These are phyloP conservation scores for Carallia brachiata DNA, from an alignment of 345 rosid species.

Conservation along the genomic window DNA sequence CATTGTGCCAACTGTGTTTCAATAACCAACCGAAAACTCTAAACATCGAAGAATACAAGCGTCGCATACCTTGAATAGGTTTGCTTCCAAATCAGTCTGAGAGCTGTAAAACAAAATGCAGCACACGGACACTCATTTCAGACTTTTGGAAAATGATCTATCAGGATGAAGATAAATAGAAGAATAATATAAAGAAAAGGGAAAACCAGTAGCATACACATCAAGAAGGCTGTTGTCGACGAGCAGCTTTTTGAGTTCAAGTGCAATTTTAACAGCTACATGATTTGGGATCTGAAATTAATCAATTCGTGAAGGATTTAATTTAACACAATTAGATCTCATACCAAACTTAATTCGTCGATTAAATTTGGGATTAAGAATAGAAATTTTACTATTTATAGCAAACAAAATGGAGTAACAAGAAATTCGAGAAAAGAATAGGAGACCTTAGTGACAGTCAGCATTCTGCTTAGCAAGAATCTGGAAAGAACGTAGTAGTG, in stretches of 20 bases:
- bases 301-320: not conserved
- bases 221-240: constrained; percentile 97
- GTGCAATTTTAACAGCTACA: constrained; percentile 89
- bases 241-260: constrained; percentile 93
- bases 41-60: not conserved
- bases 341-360: not conserved
- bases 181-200: not conserved
- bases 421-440: constrained; percentile 18
- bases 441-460: constrained; percentile 92
- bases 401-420: not conserved
- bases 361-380: too few relatives aligned
- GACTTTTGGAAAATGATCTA: not conserved
- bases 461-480: constrained; percentile 88
- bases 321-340: not conserved
- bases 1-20: not conserved
- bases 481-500: constrained; percentile 95
- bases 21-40: not conserved
- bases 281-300: constrained; percentile 87
- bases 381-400: not conserved
- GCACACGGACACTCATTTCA: not conserved
- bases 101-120: constrained; percentile 53
- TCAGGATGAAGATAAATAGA: not conserved
- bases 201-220: constrained; percentile 53
- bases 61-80: constrained; percentile 68
- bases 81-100: constrained; percentile 88